Percentiles rank a stretch among this genome's conserved stretches.
These are phyloP conservation scores for Skeletonema potamos DNA, from an alignment of 108 stramenopile species.

Conservation along the genomic window DNA sequence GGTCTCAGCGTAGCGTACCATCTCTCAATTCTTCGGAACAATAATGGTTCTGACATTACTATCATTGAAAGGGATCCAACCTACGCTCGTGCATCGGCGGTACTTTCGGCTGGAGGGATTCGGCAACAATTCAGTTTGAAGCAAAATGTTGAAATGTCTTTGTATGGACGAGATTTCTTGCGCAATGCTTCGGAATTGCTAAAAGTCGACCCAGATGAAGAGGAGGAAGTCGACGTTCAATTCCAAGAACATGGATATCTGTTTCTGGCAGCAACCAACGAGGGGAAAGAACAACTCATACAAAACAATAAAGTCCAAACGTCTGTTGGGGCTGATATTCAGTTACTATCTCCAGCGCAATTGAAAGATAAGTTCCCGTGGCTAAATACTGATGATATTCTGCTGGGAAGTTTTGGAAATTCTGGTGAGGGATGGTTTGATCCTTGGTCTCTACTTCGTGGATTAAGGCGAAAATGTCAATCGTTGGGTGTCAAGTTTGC, in stretches of 20 bases:
- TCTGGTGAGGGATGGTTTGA: constrained; percentile 80
- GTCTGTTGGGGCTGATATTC: constrained; percentile 39
- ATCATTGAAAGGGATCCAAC: constrained; percentile 70
- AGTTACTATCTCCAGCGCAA: constrained; percentile 38
- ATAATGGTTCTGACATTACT: constrained; percentile 34
- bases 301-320: constrained; percentile 51
- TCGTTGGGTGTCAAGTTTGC: constrained; percentile 49
- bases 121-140: constrained; percentile 57
- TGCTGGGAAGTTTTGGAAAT: constrained; percentile 52
- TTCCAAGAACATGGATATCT: constrained; percentile 74
- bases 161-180: constrained; percentile 72
- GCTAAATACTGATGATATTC: constrained; percentile 62
- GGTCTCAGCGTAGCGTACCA: constrained; percentile 70
- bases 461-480: constrained; percentile 52
- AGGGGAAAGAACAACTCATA: constrained; percentile 39
- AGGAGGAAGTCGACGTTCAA: constrained; percentile 54
- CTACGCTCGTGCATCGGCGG: constrained; percentile 56
- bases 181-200: constrained; percentile 16
- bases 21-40: constrained; percentile 31
- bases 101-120: constrained; percentile 69
- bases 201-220: constrained; percentile 26
- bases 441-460: constrained; percentile 62
- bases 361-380: constrained; percentile 61
- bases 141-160: constrained; percentile 70
- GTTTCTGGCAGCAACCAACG: constrained; percentile 56